phyloP scores from a whole-genome alignment of 116 monocot genomes.

The Iris pallida region DNA sequence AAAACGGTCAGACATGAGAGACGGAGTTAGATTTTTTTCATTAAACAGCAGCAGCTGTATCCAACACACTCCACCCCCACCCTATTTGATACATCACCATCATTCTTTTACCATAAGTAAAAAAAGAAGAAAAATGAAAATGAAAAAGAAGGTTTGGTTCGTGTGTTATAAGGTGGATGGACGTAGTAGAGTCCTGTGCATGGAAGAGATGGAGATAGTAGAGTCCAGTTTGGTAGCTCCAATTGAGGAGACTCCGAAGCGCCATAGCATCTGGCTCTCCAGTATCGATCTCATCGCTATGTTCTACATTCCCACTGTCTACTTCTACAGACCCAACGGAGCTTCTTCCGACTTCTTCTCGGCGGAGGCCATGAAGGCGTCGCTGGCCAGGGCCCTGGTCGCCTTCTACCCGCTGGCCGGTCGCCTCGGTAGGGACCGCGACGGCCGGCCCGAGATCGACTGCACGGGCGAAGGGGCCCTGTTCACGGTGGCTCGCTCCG shows the following conservation, averaged over 20 bases:
- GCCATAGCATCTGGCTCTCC: conserved; percentile 38
- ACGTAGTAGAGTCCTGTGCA: too few species aligned
- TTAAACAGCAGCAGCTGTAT: too few species aligned
- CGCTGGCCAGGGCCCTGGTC: conserved; percentile 31
- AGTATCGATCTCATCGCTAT: conserved; percentile 36
- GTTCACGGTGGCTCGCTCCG: conserved; percentile 31
- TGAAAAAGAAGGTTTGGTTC: too few species aligned
- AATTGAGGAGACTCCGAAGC: conserved; percentile 26
- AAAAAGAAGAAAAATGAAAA: too few species aligned
- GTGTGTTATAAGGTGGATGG: too few species aligned
- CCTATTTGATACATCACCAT: too few species aligned
- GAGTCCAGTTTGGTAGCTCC: conserved; percentile 34
- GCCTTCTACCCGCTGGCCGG: conserved; percentile 55
- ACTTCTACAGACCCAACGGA: conserved; percentile 27
- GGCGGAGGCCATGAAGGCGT: conserved; percentile 15
- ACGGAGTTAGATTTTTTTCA: too few species aligned
- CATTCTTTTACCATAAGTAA: too few species aligned
- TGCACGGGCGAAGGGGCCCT: conserved; percentile 49
- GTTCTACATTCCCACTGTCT: conserved; percentile 40
- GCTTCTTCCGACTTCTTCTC: neutral
- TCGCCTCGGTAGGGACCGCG: conserved; percentile 20
- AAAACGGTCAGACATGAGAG: too few species aligned
- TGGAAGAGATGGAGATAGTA: conserved; percentile 9
- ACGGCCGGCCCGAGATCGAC: conserved; percentile 40
- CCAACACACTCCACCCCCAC: too few species aligned